These are phyloP conservation scores for Ogataea thermomethanolica DNA, from an alignment of 805 yeast species.

Conservation along the genomic window DNA sequence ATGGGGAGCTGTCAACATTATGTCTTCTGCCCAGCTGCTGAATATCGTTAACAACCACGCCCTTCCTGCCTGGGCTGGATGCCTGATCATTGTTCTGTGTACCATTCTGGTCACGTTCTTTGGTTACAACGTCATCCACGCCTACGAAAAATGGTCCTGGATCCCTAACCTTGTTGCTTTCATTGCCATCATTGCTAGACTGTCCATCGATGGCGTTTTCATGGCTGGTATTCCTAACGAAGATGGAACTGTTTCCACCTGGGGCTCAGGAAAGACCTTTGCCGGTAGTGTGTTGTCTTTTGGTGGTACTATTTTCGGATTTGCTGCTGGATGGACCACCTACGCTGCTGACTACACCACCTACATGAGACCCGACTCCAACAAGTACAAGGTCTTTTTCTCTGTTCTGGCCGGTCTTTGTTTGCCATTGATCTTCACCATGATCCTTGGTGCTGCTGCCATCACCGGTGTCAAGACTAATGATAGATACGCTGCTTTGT, in stretches of 20 bases:
- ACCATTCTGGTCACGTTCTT: constrained; percentile 75
- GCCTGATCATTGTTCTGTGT: constrained; percentile 62
- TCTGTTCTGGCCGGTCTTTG: constrained; percentile 62
- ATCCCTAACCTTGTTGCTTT: constrained; percentile 73
- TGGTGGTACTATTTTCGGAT: constrained; percentile 82
- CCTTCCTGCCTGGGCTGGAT: constrained; percentile 90
- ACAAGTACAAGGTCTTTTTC: constrained; percentile 56
- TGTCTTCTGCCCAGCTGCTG: constrained; percentile 82
- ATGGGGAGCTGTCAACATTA: constrained; percentile 92
- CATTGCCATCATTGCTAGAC: constrained; percentile 73
- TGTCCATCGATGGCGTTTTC: constrained; percentile 65
- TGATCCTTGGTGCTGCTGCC: constrained; percentile 84
- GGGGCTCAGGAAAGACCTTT: constrained; percentile 56
- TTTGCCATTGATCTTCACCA: constrained; percentile 66
- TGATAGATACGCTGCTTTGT: constrained; percentile 46
- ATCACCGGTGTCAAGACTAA: constrained; percentile 59
- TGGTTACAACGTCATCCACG: constrained; percentile 80
- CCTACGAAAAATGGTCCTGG: constrained; percentile 85
- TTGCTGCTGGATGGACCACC: constrained; percentile 93
- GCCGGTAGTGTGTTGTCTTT: constrained; percentile 78
- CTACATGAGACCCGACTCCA: constrained; percentile 70
- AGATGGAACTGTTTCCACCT: constrained; percentile 28
- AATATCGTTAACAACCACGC: constrained; percentile 64
- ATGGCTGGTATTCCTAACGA: constrained; percentile 41
- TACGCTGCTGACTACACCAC: constrained; percentile 91